Percentiles rank a stretch among this genome's conserved stretches.
phyloP scores from a whole-genome alignment of 2,329 filamentous ascomycete genomes.

The Pseudogymnoascus sp. region DNA sequence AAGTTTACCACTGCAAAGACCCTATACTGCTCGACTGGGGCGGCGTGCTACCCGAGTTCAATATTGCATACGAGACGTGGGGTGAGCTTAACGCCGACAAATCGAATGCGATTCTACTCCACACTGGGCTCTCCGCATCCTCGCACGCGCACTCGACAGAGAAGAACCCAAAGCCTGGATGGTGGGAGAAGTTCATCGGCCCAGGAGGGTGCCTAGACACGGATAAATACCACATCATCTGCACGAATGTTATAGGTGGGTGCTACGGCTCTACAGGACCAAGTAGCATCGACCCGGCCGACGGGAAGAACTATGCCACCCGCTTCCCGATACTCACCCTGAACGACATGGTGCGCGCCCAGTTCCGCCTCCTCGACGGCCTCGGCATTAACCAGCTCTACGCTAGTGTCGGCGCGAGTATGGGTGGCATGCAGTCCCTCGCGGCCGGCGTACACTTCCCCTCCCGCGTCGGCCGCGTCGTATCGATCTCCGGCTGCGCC shows the following conservation, averaged over 20 bases:
- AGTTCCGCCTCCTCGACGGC: conserved; percentile 79
- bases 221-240: conserved; percentile 85
- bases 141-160: conserved; percentile 94
- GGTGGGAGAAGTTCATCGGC: conserved; percentile 99
- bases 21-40: conserved; percentile 89
- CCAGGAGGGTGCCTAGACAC: conserved; percentile 81
- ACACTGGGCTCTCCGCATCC: conserved; percentile 93
- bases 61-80: conserved; percentile 92
- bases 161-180: conserved; percentile 78
- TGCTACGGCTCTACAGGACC: conserved; percentile 96
- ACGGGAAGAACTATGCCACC: conserved; percentile 84
- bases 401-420: conserved; percentile 89
- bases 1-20: conserved; percentile 64
- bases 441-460: conserved; percentile 81
- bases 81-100: conserved; percentile 70
- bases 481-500: conserved; percentile 88
- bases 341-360: conserved; percentile 94
- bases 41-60: conserved; percentile 79
- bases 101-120: conserved; percentile 83
- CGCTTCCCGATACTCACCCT: conserved; percentile 93
- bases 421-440: conserved; percentile 97
- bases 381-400: conserved; percentile 73
- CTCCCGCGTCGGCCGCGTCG: conserved; percentile 71
- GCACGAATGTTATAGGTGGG: conserved; percentile 92
- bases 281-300: conserved; percentile 77